A percentile compares a stretch with the other conserved stretches of the same genome.
phyloP scores from a whole-genome alignment of 306 rosid species.

The Fagus sylvatica region DNA sequence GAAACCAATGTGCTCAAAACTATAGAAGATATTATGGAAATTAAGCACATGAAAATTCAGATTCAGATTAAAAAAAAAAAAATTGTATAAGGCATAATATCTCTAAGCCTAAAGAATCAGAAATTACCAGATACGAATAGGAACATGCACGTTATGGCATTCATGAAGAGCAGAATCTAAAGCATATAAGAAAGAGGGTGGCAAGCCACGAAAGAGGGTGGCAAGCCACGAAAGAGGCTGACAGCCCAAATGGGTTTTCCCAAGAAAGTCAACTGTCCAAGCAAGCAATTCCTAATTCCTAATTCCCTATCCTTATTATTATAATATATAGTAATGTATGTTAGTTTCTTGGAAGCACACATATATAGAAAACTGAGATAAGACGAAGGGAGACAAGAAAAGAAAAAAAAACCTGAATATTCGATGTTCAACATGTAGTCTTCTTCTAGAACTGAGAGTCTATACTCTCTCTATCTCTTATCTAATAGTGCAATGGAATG shows the following conservation, averaged over 20 bases:
- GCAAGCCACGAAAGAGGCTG: conserved; percentile 36
- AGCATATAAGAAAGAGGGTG: conserved; percentile 25
- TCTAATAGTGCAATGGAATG: conserved; percentile 22
- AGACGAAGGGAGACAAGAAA: neutral
- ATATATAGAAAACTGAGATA: conserved; percentile 17
- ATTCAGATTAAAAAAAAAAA: neutral
- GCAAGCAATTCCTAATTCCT: conserved; percentile 29
- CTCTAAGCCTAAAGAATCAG: neutral
- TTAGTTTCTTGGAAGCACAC: conserved; percentile 12
- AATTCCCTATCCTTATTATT: neutral
- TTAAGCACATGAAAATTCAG: neutral
- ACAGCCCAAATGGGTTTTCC: conserved; percentile 41
- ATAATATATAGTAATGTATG: neutral
- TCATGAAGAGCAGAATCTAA: conserved; percentile 27
- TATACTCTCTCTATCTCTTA: neutral
- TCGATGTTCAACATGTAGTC: conserved; percentile 8
- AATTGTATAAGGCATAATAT: neutral
- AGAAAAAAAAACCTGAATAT: conserved; percentile 44
- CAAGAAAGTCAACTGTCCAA: conserved; percentile 49
- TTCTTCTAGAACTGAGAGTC: conserved; percentile 32
- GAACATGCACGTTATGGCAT: conserved; percentile 4
- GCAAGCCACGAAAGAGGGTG: conserved; percentile 37
- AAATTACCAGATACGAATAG: conserved; percentile 12
- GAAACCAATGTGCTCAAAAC: neutral
- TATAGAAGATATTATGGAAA: too few relatives aligned